Base-by-base conservation (phyloP, 805 yeast species). In the Starmerella potacharoeniae region DNA sequence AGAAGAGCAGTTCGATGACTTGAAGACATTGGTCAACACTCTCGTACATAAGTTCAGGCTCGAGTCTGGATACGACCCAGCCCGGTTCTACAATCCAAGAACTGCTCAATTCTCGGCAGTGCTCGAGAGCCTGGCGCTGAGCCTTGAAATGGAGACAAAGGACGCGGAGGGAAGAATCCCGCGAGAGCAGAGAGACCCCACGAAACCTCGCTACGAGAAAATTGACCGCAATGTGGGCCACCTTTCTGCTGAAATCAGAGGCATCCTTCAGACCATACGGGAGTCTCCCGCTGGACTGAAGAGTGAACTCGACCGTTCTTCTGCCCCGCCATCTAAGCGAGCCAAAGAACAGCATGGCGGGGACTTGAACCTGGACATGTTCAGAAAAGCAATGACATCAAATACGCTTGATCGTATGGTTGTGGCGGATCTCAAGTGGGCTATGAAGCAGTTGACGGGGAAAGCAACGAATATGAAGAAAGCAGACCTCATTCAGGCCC, bases 41-140 rank as follows among this genome's bases (percentile, higher is more conserved):
- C 61, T 76, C 14, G 56, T 74, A 49, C 69, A 69, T n/a, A 71
- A 70, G 48, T 73, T 81, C 52, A 69, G 68, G 14, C 65, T 79
- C 63, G 69, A 69, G 10, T 65, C 68, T 31, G 80, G 78, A 0
- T 86, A 81, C 62, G 67, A 70, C 9, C 89, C 93, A 0, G 64
- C 67, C 6, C 76, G 80, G 10, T 82, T 73, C 61, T 42, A 48
- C 34, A 60, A 62, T 40, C 64, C 65, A 13, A 36, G 49, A 11
- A 46, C 57, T 5, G 55, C 51, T 2, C 83, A 82, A 73, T 85
- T 82, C 63, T 82, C 79, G 67, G 77, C 78, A 55, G 69, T 81
- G 0, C 66, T 88, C 17, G 82, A 83, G 40, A 50, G 53, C 28
- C 46, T 55, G 22, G 60, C 60, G 2, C 30, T 57, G 14, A 52